Base-by-base conservation (phyloP, 306 rosid genomes). In the Bauhinia variegata region DNA sequence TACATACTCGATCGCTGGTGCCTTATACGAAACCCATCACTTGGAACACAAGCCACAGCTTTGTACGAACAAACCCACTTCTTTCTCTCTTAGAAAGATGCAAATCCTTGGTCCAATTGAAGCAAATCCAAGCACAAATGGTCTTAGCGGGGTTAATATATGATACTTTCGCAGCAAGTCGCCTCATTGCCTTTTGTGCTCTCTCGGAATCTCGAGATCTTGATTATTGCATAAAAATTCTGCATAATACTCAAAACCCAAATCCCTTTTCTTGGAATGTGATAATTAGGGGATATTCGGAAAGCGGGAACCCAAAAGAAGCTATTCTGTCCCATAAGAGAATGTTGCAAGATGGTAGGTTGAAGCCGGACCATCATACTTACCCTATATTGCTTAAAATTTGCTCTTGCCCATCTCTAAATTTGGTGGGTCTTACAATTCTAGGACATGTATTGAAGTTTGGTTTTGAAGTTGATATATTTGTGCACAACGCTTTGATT, bases 71-170 rank as follows among this genome's bases (percentile, higher is more conserved):
- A 4, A 82, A 76, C 42, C 84, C 85, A 9, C 83, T 91, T 9
- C 88, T 91, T 62, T 78, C 82, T 49, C 71, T 89, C 46, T 52
- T 89, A 36, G 95, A 91, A 71, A 54, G 68, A 62, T 89, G 89
- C 78, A 72, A 79, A 53, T 78, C 85, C 47, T 33, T 88, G 54
- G 47, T 76, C 61, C 92, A 91, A 38, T 65, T 91, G 79, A 88
- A 73, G 85, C 87, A 83, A 75, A 87, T 87, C 71, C 97, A 91
- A 63, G 72, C 90, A 36, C 97, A 81, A 37, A 83, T 92, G 90
- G 62, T 71, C 37, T 34, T 81, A 11, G 56, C 87, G 0, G 95
- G 95, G 7, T 79, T 91, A 55, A 42, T 87, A 13, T 60, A 70
- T 2, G 63, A 85, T 34, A 71, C 79, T 12, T 87, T 92, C 31